Percentiles rank a stretch among this genome's conserved stretches.
Evolutionary conservation across 306 rosid genomes (phyloP).

Genomic region (Cicer arietinum): DNA sequence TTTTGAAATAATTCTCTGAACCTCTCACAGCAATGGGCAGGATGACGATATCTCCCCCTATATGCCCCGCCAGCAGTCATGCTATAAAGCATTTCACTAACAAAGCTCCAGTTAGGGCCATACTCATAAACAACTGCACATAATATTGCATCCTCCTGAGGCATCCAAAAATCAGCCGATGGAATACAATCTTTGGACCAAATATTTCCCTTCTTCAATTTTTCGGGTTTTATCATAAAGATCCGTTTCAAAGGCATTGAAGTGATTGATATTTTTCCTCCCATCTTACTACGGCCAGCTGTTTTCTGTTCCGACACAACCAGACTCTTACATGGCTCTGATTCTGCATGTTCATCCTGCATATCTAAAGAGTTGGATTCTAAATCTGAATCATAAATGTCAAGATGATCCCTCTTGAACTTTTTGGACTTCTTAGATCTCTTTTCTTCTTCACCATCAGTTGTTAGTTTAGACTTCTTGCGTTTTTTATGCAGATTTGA

Average conservation of each 20-base stretch:
- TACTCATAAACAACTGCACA: constrained; percentile 95
- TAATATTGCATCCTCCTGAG: constrained; percentile 92
- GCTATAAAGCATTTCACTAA: constrained; percentile 78
- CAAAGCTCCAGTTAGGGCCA: constrained; percentile 92
- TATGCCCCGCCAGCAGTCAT: constrained; percentile 90
- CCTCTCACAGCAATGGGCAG: constrained; percentile 96
- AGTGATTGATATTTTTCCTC: constrained; percentile 92
- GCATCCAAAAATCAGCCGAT: constrained; percentile 83
- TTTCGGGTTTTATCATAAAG: constrained; percentile 82
- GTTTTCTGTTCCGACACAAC: constrained; percentile 73
- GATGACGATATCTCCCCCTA: constrained; percentile 95
- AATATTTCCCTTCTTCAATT: constrained; percentile 74
- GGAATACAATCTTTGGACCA: constrained; percentile 96
- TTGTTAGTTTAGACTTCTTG: constrained; percentile 57
- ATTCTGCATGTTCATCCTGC: constrained; percentile 64
- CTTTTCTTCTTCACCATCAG: constrained; percentile 63
- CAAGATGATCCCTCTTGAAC: constrained; percentile 63
- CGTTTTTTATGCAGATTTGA: constrained; percentile 74
- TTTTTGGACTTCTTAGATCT: constrained; percentile 81
- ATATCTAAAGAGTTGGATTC: constrained; percentile 60
- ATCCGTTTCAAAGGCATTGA: constrained; percentile 87
- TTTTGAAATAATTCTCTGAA: constrained; percentile 87
- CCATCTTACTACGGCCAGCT: constrained; percentile 72
- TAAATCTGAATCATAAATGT: constrained; percentile 62
- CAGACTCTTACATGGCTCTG: constrained; percentile 58